Conservation (phyloP, 1,139 yeast genomes). For the Pichia sorboxylosa region DNA sequence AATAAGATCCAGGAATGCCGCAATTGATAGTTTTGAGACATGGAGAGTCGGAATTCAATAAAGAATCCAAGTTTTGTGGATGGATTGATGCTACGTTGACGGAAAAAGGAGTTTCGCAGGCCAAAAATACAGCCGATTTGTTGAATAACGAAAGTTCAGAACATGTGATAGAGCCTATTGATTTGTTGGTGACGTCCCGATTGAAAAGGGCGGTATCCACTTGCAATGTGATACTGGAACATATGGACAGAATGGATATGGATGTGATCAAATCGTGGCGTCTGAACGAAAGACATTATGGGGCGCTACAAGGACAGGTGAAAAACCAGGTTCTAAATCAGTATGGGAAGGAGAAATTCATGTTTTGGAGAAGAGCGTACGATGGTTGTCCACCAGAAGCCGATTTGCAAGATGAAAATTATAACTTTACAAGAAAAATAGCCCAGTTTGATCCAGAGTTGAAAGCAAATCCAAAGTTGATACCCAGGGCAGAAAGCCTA, state of each 20-base stretch:
- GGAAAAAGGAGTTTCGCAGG: slow-evolving; percentile 51
- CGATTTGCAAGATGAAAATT: slow-evolving; percentile 29
- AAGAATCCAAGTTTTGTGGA: slow-evolving; percentile 63
- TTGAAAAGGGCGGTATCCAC: slow-evolving; percentile 57
- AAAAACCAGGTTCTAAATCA: slow-evolving; percentile 41
- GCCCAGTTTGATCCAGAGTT: slow-evolving; percentile 15
- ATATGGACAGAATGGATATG: slow-evolving; percentile 33
- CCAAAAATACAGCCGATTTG: slow-evolving; percentile 45
- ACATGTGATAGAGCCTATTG: too few species aligned
- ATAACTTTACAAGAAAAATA: slow-evolving; percentile 14
- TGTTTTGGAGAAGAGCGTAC: slow-evolving; percentile 56
- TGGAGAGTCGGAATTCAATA: slow-evolving; percentile 68
- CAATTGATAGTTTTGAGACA: slow-evolving; percentile 48
- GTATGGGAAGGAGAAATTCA: slow-evolving; percentile 50
- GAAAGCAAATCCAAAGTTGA: slow-evolving; percentile 16
- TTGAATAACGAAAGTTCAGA: slow-evolving; percentile 29
- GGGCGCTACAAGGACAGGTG: slow-evolving; percentile 60
- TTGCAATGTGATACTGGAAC: slow-evolving; percentile 45
- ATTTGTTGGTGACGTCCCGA: slow-evolving; percentile 54
- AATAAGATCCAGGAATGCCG: too few species aligned
- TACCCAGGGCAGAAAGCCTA: slow-evolving; percentile 64
- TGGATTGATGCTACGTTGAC: slow-evolving; percentile 71
- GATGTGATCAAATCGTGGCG: slow-evolving; percentile 54
- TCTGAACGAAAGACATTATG: slow-evolving; percentile 71
- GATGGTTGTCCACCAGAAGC: slow-evolving; percentile 53